Evolutionary conservation across 106 monocot species (phyloP), one percentile per base, ranked within the genome.

Genomic region (Dendrobium chrysotoxum): DNA sequence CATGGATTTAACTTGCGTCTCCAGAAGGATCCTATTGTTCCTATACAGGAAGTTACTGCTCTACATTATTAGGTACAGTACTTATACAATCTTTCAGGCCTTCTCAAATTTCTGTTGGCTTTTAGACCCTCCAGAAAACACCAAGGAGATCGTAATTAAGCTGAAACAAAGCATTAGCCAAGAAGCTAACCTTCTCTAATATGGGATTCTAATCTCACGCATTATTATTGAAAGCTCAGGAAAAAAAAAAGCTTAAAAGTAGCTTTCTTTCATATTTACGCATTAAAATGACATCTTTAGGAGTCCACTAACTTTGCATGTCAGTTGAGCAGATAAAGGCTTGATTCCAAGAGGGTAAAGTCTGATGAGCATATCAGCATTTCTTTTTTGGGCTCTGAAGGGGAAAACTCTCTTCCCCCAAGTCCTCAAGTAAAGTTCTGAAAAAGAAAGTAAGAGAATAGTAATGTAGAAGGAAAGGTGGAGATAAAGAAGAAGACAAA

Each of bases 361-460:
- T 31, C 70, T 12, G 13, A 15, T 70, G n/a, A 70, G 70, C 28
- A 28, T 70, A 70, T 35, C 70, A 70, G 28, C 30, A 70, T 70
- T 70, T 30, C 35, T 70, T 70, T 35, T 30, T 13, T 13, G 5
- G 28, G 10, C 35, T 70, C 70, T 70, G 25, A 70, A 70, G 16
- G 70, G 11, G 28, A 70, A 35, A 70, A 70, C 16, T 70, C 70
- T 35, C 31, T 35, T 28, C 70, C 31, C 70, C 70, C 8, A 70
- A 70, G 70, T 70, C 70, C 28, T 30, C 70, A 30, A 61, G 4
- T 70, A 70, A 64, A 64, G 64, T 64, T 70, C 35, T 70, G 28
- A 35, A 70, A 70, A 35, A 13, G 28, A 70, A 61, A 70, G 70
- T 11, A 70, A 3, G 13, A 70, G 70, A 70, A 1, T 15, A 70